Conservation (phyloP, 805 yeast genomes). For the Nakazawaea populi region DNA sequence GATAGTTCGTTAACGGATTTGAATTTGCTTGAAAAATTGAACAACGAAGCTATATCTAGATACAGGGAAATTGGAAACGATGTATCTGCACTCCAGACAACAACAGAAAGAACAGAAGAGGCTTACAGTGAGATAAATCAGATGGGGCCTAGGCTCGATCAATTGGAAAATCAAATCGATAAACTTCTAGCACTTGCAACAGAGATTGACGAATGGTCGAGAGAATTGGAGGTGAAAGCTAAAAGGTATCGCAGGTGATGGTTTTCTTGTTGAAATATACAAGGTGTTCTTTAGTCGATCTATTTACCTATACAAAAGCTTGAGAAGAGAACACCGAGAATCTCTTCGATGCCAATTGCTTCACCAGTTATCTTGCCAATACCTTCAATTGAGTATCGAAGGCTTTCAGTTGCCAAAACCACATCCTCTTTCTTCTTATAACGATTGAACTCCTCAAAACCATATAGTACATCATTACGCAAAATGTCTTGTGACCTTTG, state of each 20-base stretch:
- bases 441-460: conserved; percentile 57
- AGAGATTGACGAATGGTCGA: conserved; percentile 60
- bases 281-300: conserved; percentile 41
- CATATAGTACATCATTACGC: conserved; percentile 67
- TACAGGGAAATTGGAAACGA: conserved; percentile 42
- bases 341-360: conserved; percentile 82
- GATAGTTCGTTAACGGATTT: conserved; percentile 32
- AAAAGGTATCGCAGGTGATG: conserved; percentile 14
- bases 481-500: conserved; percentile 72
- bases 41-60: conserved; percentile 52
- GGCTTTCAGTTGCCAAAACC: conserved; percentile 73
- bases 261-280: conserved; percentile 65
- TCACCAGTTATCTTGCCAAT: conserved; percentile 92
- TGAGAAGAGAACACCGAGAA: conserved; percentile 85
- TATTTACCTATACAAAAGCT: conserved; percentile 92
- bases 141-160: conserved; percentile 20
- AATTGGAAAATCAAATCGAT: conserved; percentile 29
- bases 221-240: conserved; percentile 44
- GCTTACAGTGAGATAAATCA: conserved; percentile 22
- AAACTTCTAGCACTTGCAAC: conserved; percentile 39
- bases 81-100: conserved; percentile 18
- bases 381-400: conserved; percentile 72
- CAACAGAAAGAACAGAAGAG: conserved; percentile 9
- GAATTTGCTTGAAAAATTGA: conserved; percentile 45
- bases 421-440: conserved; percentile 57